These are phyloP conservation scores for Fraxinus quadrangulata DNA, from an alignment of 257 asterid genomes.

Conservation along the genomic window DNA sequence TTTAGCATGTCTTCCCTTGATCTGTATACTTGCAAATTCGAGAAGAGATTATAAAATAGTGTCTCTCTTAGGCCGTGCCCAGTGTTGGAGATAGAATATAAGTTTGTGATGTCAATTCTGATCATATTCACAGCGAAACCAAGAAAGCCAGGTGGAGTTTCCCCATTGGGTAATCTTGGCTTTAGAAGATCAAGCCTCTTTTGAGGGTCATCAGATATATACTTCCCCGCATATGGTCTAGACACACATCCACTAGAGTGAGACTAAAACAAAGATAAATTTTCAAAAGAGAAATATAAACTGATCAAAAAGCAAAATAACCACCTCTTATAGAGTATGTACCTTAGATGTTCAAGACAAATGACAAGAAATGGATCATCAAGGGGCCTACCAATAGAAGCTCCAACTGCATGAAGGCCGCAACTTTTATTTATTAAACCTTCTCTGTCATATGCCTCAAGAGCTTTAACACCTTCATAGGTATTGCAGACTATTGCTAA, in stretches of 20 bases:
- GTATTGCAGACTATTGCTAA: constrained; percentile 82
- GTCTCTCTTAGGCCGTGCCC: constrained; percentile 85
- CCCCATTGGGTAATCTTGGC: constrained; percentile 65
- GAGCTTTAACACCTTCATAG: constrained; percentile 52
- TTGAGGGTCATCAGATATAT: constrained; percentile 75
- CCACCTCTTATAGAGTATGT: constrained; percentile 3
- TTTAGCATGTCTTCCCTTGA: constrained; percentile 76
- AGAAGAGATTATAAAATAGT: constrained; percentile 74
- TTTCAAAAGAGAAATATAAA: background rate
- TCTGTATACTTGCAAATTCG: constrained; percentile 74
- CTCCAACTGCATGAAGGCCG: constrained; percentile 51
- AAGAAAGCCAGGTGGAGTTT: constrained; percentile 77
- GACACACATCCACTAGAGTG: constrained; percentile 27
- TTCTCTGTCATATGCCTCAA: constrained; percentile 64
- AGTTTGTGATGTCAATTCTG: constrained; percentile 48
- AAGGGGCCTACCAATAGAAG: constrained; percentile 45
- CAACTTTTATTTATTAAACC: constrained; percentile 37
- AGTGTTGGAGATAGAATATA: constrained; percentile 38
- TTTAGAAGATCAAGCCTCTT: constrained; percentile 66
- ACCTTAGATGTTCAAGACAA: constrained; percentile 71
- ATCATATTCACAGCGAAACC: constrained; percentile 95
- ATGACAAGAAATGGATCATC: constrained; percentile 58
- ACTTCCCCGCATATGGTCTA: constrained; percentile 69
- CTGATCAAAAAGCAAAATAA: constrained; percentile 24
- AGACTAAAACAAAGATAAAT: constrained; percentile 15